Evolutionary conservation across 2,329 filamentous ascomycete genomes (phyloP), one percentile per base, ranked within the genome.

Genomic region (Malbranchea cinnamomea): DNA sequence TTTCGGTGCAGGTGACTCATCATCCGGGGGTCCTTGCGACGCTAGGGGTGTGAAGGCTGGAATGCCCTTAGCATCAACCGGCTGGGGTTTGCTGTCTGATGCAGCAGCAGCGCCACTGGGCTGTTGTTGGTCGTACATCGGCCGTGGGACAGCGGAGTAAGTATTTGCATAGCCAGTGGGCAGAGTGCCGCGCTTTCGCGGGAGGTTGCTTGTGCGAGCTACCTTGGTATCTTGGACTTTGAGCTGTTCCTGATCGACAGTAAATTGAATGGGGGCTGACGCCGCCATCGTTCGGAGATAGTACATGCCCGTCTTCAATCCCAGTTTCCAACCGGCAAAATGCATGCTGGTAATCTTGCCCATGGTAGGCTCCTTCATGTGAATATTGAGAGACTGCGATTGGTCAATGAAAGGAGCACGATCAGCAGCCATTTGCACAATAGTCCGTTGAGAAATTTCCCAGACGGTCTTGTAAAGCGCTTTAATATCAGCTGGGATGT

Each of bases 321-420:
- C 89, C 42, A 95, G 76, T 70, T 95, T 98, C 89, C 89, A 98
- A 47, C 89, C 89, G 28, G 89, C 73, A 53, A 98, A 98, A 66
- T 98, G 89, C 89, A 98, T 98, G 57, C 79, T 89, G 36, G 89
- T 98, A 57, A 98, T 93, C 71, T 98, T 98, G 62, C 89, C 89
- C 87, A 98, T 95, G 30, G 85, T 93, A 23, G 89, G 89, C 50
- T 95, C 87, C 60, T 91, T 92, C 78, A 98, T 84, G 68, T 98
- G 89, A 45, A 98, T 95, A 69, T 98, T 98, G 47, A 98, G 75
- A 8, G 87, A 95, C 60, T 98, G 89, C 29, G 85, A 94, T 68
- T 98, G 89, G 54, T 98, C 89, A 50, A 98, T 95, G 62, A 89
- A 98, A 34, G 89, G 89, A 60, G 89, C 89, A 57, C 89, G 87